Percentiles rank a stretch among this genome's conserved stretches.
These are phyloP conservation scores for Tetrahymena elliotti DNA, from an alignment of 73 alveolate genomes.

Conservation along the genomic window DNA sequence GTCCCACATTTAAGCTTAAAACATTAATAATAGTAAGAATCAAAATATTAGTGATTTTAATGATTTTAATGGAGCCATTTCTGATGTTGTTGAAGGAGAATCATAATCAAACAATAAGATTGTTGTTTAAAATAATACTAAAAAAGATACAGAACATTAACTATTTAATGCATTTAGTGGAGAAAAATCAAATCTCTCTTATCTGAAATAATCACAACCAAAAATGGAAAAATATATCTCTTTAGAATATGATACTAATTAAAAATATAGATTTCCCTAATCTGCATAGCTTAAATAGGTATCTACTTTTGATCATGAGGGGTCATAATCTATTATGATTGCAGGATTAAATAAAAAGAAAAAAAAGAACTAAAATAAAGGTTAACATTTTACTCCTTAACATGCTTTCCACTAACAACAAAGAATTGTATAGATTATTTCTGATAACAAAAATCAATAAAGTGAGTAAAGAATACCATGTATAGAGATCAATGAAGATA, in stretches of 20 bases:
- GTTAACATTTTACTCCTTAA: not conserved
- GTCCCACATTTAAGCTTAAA: not conserved
- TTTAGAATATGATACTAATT: not conserved
- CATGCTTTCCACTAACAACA: not conserved
- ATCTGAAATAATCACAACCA: not conserved
- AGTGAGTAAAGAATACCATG: not conserved
- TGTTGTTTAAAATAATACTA: not conserved
- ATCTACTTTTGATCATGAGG: not conserved
- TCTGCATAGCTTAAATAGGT: not conserved
- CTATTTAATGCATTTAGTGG: not conserved
- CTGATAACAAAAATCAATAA: not conserved
- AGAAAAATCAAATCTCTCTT: not conserved
- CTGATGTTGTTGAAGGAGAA: not conserved
- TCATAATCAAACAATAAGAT: not conserved
- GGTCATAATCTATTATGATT: not conserved
- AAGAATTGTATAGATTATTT: not conserved
- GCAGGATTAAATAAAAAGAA: not conserved
- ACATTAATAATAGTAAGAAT: not conserved
- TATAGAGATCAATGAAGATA: not conserved
- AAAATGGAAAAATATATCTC: not conserved
- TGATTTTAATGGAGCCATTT: not conserved
- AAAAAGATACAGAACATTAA: not conserved
- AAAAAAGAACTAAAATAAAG: not conserved
- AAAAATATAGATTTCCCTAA: not conserved
- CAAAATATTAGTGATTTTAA: not conserved